Evolutionary conservation across 208 protist species (phyloP).

Genomic region (Leishmania gerbilli): DNA sequence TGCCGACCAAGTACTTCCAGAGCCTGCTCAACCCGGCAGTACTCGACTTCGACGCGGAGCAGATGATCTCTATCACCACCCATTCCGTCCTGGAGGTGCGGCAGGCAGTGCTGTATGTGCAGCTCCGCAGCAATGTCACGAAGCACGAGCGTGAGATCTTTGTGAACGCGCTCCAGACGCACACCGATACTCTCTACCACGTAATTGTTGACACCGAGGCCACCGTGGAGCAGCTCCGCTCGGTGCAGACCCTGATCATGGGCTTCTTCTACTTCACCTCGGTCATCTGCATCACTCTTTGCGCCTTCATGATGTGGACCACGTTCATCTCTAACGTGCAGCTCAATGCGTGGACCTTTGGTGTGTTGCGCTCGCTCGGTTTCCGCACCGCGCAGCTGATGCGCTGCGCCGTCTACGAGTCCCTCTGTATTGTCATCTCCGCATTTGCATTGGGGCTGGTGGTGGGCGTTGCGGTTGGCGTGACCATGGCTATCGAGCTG

Average conservation of each 20-base stretch:
- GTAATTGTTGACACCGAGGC: conserved; percentile 46
- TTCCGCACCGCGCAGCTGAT: conserved; percentile 83
- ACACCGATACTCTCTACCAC: conserved; percentile 56
- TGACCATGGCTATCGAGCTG: conserved; percentile 89
- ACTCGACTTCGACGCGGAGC: conserved; percentile 35
- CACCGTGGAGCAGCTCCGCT: conserved; percentile 43
- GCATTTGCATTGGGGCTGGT: conserved; percentile 84
- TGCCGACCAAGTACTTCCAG: conserved; percentile 61
- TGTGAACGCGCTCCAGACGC: conserved; percentile 84
- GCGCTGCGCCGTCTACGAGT: conserved; percentile 94
- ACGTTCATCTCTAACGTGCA: conserved; percentile 96
- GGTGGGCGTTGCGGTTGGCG: conserved; percentile 75
- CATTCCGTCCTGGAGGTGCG: conserved; percentile 38
- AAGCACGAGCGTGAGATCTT: conserved; percentile 52
- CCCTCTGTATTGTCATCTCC: conserved; percentile 90
- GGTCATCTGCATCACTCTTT: conserved; percentile 87
- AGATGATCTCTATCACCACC: conserved; percentile 3
- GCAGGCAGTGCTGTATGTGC: conserved; percentile 74
- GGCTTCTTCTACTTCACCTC: conserved; percentile 95
- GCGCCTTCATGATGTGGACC: conserved; percentile 96
- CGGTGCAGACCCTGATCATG: conserved; percentile 76
- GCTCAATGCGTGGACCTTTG: conserved; percentile 95
- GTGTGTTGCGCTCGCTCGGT: conserved; percentile 93
- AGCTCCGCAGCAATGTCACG: conserved; percentile 39
- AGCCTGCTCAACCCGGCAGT: conserved; percentile 46